These are phyloP conservation scores for Periconia sp. DNA, from an alignment of 2,329 filamentous ascomycete species.

Conservation along the genomic window DNA sequence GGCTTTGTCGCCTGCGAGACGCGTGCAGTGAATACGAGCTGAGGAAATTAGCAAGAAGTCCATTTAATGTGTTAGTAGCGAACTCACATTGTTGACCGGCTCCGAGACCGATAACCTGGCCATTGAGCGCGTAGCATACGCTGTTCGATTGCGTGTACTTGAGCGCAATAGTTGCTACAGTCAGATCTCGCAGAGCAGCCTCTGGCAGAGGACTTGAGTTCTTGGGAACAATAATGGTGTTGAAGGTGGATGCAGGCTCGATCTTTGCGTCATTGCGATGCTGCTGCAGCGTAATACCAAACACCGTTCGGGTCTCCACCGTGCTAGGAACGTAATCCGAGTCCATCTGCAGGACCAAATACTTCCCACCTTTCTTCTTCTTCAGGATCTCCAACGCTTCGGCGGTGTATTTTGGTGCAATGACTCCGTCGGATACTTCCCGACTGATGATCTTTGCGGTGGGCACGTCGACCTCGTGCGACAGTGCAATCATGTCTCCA, in stretches of 20 bases:
- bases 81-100: conserved; percentile 83
- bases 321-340: conserved; percentile 77
- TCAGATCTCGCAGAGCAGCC: conserved; percentile 83
- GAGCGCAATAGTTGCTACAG: conserved; percentile 93
- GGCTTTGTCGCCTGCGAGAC: conserved; percentile 95
- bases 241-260: conserved; percentile 80
- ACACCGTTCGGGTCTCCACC: conserved; percentile 84
- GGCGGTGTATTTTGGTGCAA: conserved; percentile 84
- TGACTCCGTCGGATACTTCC: conserved; percentile 96
- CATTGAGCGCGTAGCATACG: conserved; percentile 94
- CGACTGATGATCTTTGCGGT: conserved; percentile 98
- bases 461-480: conserved; percentile 85
- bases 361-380: conserved; percentile 99
- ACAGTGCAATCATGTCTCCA: conserved; percentile 93
- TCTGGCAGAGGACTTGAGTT: conserved; percentile 75
- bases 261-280: conserved; percentile 92
- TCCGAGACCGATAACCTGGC: conserved; percentile 91
- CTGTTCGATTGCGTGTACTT: conserved; percentile 99
- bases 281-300: conserved; percentile 86
- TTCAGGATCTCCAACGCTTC: conserved; percentile 88
- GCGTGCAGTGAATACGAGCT: conserved; percentile 94
- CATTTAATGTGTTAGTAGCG: too few relatives aligned
- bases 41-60: conserved; percentile 5
- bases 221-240: conserved; percentile 84
- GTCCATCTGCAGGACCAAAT: conserved; percentile 95